Percentiles rank a stretch among this genome's conserved stretches.
phyloP scores from a whole-genome alignment of 306 rosid species.

The Vigna reflexopilosa region DNA sequence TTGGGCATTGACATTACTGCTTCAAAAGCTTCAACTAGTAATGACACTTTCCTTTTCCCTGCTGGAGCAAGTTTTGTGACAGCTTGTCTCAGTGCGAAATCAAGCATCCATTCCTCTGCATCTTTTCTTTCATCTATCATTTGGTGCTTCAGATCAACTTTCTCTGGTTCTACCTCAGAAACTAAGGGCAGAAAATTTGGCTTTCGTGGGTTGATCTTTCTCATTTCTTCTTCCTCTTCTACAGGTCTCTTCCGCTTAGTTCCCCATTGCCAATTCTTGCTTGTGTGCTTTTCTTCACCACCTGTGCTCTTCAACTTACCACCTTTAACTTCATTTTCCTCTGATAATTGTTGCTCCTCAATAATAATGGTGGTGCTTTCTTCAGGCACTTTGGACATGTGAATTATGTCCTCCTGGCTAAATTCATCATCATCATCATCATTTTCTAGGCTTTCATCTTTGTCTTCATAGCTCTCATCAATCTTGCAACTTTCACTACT shows the following conservation, averaged over 20 bases:
- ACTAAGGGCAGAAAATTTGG: constrained; percentile 71
- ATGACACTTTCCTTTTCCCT: constrained; percentile 80
- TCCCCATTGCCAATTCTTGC: constrained; percentile 51
- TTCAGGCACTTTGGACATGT: constrained; percentile 9
- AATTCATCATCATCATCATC: constrained; percentile 22
- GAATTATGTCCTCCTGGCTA: constrained; percentile 29
- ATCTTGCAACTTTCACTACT: constrained; percentile 12
- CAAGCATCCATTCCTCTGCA: constrained; percentile 93
- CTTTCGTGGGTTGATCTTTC: constrained; percentile 62
- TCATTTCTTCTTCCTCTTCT: constrained; percentile 57
- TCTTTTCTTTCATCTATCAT: constrained; percentile 71
- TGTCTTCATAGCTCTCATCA: constrained; percentile 39
- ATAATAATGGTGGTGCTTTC: constrained; percentile 21
- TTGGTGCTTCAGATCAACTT: constrained; percentile 77
- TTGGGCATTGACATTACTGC: constrained; percentile 66
- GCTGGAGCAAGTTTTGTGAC: constrained; percentile 81
- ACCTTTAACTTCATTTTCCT: constrained; percentile 36
- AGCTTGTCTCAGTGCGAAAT: constrained; percentile 68
- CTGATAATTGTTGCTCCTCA: constrained; percentile 35
- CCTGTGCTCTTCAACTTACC: constrained; percentile 23
- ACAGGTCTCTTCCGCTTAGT: constrained; percentile 46
- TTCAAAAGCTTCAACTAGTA: constrained; percentile 94
- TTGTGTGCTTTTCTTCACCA: constrained; percentile 38
- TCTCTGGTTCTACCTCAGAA: constrained; percentile 66
- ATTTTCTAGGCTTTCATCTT: constrained; percentile 29